A percentile compares a stretch with the other conserved stretches of the same genome.
These are phyloP conservation scores for Xylariaceae sp. DNA, from an alignment of 2,329 filamentous ascomycete genomes.

Conservation along the genomic window DNA sequence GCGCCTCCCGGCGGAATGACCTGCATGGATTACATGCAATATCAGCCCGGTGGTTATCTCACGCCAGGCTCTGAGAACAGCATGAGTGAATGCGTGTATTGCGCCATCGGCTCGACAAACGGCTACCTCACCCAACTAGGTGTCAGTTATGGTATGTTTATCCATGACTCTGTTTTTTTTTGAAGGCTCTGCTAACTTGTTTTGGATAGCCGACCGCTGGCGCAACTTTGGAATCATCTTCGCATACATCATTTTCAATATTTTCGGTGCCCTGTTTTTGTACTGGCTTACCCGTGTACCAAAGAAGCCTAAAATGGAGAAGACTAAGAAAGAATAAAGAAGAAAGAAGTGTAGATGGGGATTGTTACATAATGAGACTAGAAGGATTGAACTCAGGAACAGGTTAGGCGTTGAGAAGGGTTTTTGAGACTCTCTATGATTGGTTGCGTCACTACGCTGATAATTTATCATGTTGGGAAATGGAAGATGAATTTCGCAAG, in stretches of 20 bases:
- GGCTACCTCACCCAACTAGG: constrained; percentile 34
- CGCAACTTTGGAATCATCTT: constrained; percentile 54
- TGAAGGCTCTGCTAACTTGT: constrained; percentile 8
- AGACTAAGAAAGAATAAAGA: constrained; percentile 25
- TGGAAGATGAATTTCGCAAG: too few species aligned
- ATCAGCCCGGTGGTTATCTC: constrained; percentile 45
- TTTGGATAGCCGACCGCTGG: constrained; percentile 42
- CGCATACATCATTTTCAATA: constrained; percentile 53
- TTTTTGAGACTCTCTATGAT: too few species aligned
- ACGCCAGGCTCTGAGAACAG: constrained; percentile 36
- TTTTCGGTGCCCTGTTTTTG: constrained; percentile 46
- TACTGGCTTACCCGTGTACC: constrained; percentile 50
- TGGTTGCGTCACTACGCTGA: too few species aligned
- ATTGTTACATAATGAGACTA: too few species aligned
- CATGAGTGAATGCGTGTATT: constrained; percentile 43
- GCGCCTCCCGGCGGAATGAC: constrained; percentile 50
- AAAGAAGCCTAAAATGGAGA: constrained; percentile 32
- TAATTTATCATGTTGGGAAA: too few species aligned
- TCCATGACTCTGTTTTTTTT: background rate
- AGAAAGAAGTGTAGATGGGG: background rate
- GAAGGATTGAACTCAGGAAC: too few species aligned
- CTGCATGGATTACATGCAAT: constrained; percentile 52
- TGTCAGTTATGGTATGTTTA: constrained; percentile 39
- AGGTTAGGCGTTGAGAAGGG: too few species aligned
- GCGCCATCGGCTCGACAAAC: constrained; percentile 35